Base-by-base conservation (phyloP, 768 basidiomycete species). In the Solioccasus polychromus region DNA sequence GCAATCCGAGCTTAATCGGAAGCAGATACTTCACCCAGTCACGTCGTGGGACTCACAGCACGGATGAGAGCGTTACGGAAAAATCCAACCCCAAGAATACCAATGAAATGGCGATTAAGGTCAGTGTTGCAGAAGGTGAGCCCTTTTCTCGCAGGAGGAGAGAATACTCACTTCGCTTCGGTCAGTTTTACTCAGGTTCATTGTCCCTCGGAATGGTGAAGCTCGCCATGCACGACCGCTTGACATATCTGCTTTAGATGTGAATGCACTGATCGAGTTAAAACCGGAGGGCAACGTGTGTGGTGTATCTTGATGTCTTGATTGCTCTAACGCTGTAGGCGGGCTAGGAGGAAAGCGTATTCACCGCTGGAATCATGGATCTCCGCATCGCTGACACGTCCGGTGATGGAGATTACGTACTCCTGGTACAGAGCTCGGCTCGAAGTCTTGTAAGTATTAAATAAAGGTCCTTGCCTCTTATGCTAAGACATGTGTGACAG, bases 261-360 rank as follows among this genome's bases (percentile, higher is more conserved):
- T 88, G 4, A 77, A 83, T 43, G 64, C 78, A 7, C 62, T 82
- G 8, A 54, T 90, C 1, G 85, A 92, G 61, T 57, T 85, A 9
- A 84, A 83, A 55, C 77, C 82, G 0, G 78, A 84, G 45, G 86
- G 82, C 44, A 85, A 79, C 76, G 90, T 88, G 49, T 39, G 69
- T 62, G 37, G 8, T 8, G 26, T 39, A 9, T 18, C 18, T 2
- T 30, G 17, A 4, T 24, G 19, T 35, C 10, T 44, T 39, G 35
- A 22, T 11, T 15, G 28, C 47, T 44, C 44, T 55, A 39, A 48
- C 29, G 10, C 24, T 31, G 18, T 20, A 34, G 20, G 31, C 45
- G 41, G 44, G 41, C 12, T 24, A 92, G 83, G 81, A 89, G 43
- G 83, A 89, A 61, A 88, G 79, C 12, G 72, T 82, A 11, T 48